phyloP scores from a whole-genome alignment of 164 flowering plant genomes.

The Annona squamosa region DNA sequence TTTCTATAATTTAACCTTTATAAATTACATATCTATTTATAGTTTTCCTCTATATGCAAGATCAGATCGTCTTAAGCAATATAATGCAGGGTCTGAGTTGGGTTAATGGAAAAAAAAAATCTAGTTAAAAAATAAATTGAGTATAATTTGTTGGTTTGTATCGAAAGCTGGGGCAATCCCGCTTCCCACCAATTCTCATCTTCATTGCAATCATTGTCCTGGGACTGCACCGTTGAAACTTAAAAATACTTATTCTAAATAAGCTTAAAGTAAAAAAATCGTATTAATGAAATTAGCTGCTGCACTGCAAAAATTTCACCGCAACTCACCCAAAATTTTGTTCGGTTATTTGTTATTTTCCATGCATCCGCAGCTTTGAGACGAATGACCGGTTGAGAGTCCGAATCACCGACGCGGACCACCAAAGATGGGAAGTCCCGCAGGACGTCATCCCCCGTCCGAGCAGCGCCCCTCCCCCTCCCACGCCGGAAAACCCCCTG shows the following conservation, averaged over 20 bases:
- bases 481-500: slow-evolving; percentile 7
- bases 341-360: neutral
- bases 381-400: slow-evolving; percentile 44
- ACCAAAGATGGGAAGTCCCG: slow-evolving; percentile 71
- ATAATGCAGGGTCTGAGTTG: too few relatives aligned
- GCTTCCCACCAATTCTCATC: neutral
- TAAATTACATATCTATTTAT: too few relatives aligned
- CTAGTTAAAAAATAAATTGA: too few relatives aligned
- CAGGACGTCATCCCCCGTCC: slow-evolving; percentile 39
- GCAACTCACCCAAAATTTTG: neutral
- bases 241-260: neutral
- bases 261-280: neutral
- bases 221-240: neutral
- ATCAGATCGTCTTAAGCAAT: too few relatives aligned
- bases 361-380: slow-evolving; percentile 40
- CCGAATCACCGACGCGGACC: slow-evolving; percentile 43
- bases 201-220: neutral
- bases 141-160: too few relatives aligned
- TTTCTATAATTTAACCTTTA: too few relatives aligned
- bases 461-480: slow-evolving; percentile 9
- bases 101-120: too few relatives aligned
- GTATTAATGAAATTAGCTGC: neutral
- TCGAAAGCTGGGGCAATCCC: neutral
- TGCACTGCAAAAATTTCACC: neutral
- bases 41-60: too few relatives aligned